Evolutionary conservation across 2,329 filamentous ascomycete species (phyloP).

Genomic region (Sclerotinia sclerotiorum): DNA sequence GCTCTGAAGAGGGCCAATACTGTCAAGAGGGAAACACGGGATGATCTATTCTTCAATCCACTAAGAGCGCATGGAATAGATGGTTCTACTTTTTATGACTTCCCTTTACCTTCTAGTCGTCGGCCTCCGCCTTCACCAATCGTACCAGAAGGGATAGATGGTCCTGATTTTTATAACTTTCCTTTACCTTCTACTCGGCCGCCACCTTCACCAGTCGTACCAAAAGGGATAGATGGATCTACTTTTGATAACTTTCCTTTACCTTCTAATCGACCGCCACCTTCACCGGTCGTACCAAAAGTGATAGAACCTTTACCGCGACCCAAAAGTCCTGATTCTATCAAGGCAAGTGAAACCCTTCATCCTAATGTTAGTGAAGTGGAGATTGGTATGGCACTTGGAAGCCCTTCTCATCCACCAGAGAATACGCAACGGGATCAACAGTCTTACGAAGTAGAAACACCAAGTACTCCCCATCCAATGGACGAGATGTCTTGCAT

Average conservation of each 20-base stretch:
- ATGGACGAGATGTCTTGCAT: constrained; percentile 27
- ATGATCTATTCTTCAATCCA: constrained; percentile 39
- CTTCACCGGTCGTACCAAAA: constrained; percentile 23
- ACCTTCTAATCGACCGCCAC: constrained; percentile 34
- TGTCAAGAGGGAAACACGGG: constrained; percentile 37
- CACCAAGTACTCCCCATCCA: constrained; percentile 33
- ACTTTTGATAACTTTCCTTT: constrained; percentile 37
- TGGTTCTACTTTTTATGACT: constrained; percentile 35
- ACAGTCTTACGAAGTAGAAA: constrained; percentile 15
- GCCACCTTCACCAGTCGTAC: constrained; percentile 26
- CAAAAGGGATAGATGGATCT: neutral
- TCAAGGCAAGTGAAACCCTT: neutral
- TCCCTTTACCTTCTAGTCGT: constrained; percentile 34
- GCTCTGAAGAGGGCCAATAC: constrained; percentile 26
- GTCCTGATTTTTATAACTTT: constrained; percentile 35
- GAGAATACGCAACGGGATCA: constrained; percentile 30
- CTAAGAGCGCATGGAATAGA: constrained; percentile 34
- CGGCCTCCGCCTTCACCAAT: constrained; percentile 31
- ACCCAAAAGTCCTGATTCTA: constrained; percentile 13
- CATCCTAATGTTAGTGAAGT: constrained; percentile 11
- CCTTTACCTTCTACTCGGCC: constrained; percentile 36
- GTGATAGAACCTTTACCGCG: neutral
- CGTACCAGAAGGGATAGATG: constrained; percentile 29
- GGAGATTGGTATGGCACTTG: constrained; percentile 70
- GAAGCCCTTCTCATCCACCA: constrained; percentile 58